Evolutionary conservation across 139 green algal species (phyloP), one percentile per base, ranked within the genome.

Genomic region (Closterium sp.): DNA sequence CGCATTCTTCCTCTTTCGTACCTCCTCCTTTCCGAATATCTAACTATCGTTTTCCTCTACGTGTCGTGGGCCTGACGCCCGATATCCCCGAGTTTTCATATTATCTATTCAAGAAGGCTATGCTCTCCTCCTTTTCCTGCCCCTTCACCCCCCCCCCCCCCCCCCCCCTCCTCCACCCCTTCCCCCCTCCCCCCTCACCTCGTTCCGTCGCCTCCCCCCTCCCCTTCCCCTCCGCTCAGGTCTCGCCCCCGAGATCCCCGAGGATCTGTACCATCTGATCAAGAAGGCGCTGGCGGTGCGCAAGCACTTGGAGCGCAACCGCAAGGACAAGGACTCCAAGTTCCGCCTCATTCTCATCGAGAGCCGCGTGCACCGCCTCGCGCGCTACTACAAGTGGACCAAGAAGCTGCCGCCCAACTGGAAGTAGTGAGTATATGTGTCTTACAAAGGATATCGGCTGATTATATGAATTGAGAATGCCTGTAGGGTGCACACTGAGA

Each of bases 81-180:
- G 98, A 99, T 94, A 97, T 99, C 87, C 98, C 97, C 21, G 98
- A 93, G 88, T 35, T 99, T 95, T 95, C 99, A 90, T 99, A 99
- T 96, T 96, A 97, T 96, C 92, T 99, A 38, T 99, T 99, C 96
- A 99, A 99, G 96, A 99, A 99, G 96, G 97, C 97, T n/a, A n/a
- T n/a, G n/a, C n/a, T n/a, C n/a, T n/a, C n/a, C n/a, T n/a, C n/a
- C n/a, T n/a, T n/a, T n/a, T n/a, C n/a, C n/a, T n/a, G n/a, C n/a
- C n/a, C n/a, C n/a, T n/a, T n/a, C n/a, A n/a, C n/a, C 38, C 38
- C 38, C 3, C 38, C 4, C 19, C 38, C 38, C 38, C 38, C 4
- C 38, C 3, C 3, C 38, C 4, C 38, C 3, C 4, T 66, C 38
- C 38, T 12, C 38, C 38, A 8, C 19, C 19, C 21, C 12, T 66